Percentiles rank a stretch among this genome's conserved stretches.
Evolutionary conservation across 495 filamentous ascomycete genomes (phyloP).

Genomic region (Penicillium manginii): DNA sequence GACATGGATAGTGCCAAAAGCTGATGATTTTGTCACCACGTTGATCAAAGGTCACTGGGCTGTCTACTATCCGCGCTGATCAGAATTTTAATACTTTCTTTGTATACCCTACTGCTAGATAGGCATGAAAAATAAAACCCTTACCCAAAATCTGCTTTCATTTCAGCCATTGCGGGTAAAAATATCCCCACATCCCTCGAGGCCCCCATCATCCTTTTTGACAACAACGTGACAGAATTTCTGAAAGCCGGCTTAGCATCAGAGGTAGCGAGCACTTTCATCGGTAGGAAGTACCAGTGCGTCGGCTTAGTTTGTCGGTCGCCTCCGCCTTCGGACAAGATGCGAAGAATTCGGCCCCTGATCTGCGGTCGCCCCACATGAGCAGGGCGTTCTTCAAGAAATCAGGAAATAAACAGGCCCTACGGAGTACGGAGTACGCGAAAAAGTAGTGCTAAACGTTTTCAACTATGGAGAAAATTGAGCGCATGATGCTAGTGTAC

Average conservation of each 20-base stretch:
- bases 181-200: too few species aligned
- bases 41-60: neutral
- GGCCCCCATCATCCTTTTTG: too few species aligned
- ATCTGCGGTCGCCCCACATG: neutral
- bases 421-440: neutral
- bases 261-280: neutral
- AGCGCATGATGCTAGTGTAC: neutral
- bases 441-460: too few species aligned
- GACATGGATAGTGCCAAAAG: neutral
- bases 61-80: neutral
- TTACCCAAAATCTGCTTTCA: too few species aligned
- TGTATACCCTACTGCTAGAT: neutral
- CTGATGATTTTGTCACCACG: neutral
- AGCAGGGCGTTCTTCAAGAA: neutral
- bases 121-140: too few species aligned
- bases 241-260: neutral
- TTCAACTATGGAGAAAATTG: too few species aligned
- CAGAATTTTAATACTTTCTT: neutral
- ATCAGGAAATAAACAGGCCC: neutral
- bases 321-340: neutral
- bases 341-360: neutral
- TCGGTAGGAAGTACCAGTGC: neutral
- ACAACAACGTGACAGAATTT: neutral
- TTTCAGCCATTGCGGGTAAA: too few species aligned
- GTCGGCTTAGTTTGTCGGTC: neutral